phyloP scores from a whole-genome alignment of 2,329 filamentous ascomycete species.

The Ophiostoma tasmaniense region DNA sequence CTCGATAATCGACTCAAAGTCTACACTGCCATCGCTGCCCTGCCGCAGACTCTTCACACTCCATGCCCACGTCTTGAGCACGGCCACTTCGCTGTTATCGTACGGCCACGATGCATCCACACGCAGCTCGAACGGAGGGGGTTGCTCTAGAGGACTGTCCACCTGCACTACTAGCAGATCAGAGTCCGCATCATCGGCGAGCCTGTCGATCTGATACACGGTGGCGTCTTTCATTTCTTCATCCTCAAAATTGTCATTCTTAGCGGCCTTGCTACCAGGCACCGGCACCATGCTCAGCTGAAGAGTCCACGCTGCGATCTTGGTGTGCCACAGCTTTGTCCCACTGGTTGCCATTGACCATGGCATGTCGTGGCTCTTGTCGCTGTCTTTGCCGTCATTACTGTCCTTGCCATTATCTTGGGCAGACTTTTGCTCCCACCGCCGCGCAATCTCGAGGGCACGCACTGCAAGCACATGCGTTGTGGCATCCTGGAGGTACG shows the following conservation, averaged over 20 bases:
- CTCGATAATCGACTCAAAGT: slow-evolving; percentile 13
- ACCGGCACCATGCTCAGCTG: slow-evolving; percentile 23
- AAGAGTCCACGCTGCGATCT: slow-evolving; percentile 26
- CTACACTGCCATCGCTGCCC: neutral
- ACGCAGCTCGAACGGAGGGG: slow-evolving; percentile 16
- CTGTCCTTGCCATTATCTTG: slow-evolving; percentile 1
- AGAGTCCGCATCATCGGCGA: slow-evolving; percentile 11
- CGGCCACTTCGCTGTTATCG: neutral
- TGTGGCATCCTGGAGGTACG: slow-evolving; percentile 39
- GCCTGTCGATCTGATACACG: slow-evolving; percentile 29
- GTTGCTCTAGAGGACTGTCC: slow-evolving; percentile 19
- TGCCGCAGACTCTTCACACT: slow-evolving; percentile 4
- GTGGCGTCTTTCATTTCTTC: neutral
- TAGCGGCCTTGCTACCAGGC: neutral
- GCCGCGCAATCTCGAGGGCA: slow-evolving; percentile 25
- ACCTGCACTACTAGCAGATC: slow-evolving; percentile 27
- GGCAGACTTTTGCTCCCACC: slow-evolving; percentile 3
- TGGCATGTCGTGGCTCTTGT: slow-evolving; percentile 18
- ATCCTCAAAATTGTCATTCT: neutral
- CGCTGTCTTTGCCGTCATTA: no score
- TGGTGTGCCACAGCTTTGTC: slow-evolving; percentile 14
- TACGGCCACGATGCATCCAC: slow-evolving; percentile 20
- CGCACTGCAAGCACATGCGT: slow-evolving; percentile 33
- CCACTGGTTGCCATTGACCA: slow-evolving; percentile 23
- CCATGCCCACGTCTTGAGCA: slow-evolving; percentile 17